Evolutionary conservation across 2,329 filamentous ascomycete species (phyloP).

Genomic region (Fusarium sp.): DNA sequence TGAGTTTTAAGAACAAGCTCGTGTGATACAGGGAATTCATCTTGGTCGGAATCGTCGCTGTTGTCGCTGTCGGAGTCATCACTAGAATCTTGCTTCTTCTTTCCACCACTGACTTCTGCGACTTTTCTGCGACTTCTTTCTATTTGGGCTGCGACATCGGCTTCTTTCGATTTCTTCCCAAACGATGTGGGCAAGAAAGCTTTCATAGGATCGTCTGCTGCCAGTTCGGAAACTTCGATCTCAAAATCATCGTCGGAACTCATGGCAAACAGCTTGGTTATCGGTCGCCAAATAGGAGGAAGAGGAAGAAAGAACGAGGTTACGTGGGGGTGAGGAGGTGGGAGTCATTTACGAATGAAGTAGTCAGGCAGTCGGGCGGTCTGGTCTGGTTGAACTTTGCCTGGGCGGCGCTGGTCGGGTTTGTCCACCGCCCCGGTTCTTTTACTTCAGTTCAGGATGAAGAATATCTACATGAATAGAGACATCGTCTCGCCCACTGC

Average conservation of each 20-base stretch:
- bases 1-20: slow-evolving; percentile 94
- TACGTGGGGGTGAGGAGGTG: slow-evolving; percentile 29
- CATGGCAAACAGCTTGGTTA: slow-evolving; percentile 52
- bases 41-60: slow-evolving; percentile 72
- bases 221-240: slow-evolving; percentile 63
- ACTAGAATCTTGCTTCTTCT: slow-evolving; percentile 55
- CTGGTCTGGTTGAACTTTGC: slow-evolving; percentile 23
- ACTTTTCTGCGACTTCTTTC: slow-evolving; percentile 74
- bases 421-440: slow-evolving; percentile 43
- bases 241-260: slow-evolving; percentile 69
- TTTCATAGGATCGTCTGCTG: slow-evolving; percentile 75
- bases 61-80: slow-evolving; percentile 59
- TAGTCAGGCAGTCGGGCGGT: slow-evolving; percentile 28
- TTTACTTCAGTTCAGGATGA: slow-evolving; percentile 37
- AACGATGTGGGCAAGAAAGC: slow-evolving; percentile 85
- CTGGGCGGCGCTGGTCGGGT: slow-evolving; percentile 33
- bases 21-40: slow-evolving; percentile 92
- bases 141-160: slow-evolving; percentile 83
- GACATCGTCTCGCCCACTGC: slow-evolving; percentile 27
- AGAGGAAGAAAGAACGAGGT: slow-evolving; percentile 20
- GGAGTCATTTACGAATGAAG: slow-evolving; percentile 33
- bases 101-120: slow-evolving; percentile 18
- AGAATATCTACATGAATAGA: slow-evolving; percentile 10
- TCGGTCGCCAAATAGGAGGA: slow-evolving; percentile 19
- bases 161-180: slow-evolving; percentile 79